Conservation (phyloP, 2,329 filamentous ascomycete species). For the Aspergillus carbonarius region DNA sequence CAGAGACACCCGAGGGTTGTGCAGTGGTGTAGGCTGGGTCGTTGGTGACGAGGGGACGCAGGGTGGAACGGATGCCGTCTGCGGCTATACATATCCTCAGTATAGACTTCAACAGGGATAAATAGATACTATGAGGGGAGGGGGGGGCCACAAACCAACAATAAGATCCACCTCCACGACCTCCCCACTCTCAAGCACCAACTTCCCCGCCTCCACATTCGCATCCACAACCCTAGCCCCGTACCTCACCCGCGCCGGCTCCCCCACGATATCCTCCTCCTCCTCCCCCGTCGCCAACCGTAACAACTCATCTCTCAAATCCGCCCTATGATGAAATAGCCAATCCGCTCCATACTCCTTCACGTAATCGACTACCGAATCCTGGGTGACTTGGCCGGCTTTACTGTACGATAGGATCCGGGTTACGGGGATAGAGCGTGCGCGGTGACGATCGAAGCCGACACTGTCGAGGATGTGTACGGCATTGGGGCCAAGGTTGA, state of each 20-base stretch:
- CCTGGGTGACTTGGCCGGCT: neutral
- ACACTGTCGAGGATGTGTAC: slow-evolving; percentile 6
- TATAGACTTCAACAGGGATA: neutral
- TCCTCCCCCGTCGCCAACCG: slow-evolving; percentile 5
- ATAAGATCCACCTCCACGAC: neutral
- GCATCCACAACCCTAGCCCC: neutral
- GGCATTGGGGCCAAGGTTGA: slow-evolving; percentile 11
- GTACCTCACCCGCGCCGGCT: slow-evolving; percentile 1
- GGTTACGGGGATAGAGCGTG: neutral
- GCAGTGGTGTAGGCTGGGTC: neutral
- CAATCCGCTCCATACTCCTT: slow-evolving; percentile 6
- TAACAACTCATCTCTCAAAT: slow-evolving; percentile 11
- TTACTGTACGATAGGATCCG: neutral
- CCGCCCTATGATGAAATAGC: slow-evolving; percentile 9
- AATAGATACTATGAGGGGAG: too few relatives aligned
- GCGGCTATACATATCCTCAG: neutral
- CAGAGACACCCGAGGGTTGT: slow-evolving; percentile 1
- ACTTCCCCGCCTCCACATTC: neutral
- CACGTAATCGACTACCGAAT: neutral
- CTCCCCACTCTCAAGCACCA: neutral
- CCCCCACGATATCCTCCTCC: neutral
- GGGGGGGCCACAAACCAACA: neutral
- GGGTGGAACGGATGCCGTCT: slow-evolving; percentile 12
- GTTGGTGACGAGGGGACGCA: slow-evolving; percentile 2
- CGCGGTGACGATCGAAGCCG: slow-evolving; percentile 3